Conservation (phyloP, 2,329 filamentous ascomycete species). For the Colletotrichum zoysiae region DNA sequence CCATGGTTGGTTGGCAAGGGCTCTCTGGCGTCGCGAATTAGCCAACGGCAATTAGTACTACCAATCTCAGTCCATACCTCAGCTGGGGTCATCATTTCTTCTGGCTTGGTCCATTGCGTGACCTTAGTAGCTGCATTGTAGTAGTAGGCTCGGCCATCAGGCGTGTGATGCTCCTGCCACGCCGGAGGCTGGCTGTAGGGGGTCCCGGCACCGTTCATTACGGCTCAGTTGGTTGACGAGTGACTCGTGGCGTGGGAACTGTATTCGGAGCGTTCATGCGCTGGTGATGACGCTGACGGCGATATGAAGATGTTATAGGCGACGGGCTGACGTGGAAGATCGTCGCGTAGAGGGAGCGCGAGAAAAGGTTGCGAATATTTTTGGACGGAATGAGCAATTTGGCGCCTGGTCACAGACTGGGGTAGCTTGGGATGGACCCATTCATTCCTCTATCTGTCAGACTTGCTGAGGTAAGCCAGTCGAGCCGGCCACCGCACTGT, state of each 20-base stretch:
- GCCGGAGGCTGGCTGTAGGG: constrained; percentile 62
- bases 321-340: background rate
- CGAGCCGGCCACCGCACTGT: constrained; percentile 6
- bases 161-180: constrained; percentile 86
- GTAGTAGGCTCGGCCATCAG: constrained; percentile 90
- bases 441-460: constrained; percentile 3
- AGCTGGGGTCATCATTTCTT: constrained; percentile 84
- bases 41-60: constrained; percentile 29
- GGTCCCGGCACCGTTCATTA: constrained; percentile 71
- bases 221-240: constrained; percentile 25
- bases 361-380: constrained; percentile 34
- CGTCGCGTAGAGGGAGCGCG: constrained; percentile 25
- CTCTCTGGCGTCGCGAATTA: constrained; percentile 68
- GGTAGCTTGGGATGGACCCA: constrained; percentile 22
- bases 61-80: constrained; percentile 70
- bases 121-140: constrained; percentile 88
- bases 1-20: constrained; percentile 87
- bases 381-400: constrained; percentile 30
- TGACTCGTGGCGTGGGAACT: background rate
- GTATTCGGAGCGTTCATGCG: background rate
- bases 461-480: constrained; percentile 28
- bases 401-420: constrained; percentile 33
- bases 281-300: background rate
- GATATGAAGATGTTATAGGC: background rate
- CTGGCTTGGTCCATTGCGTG: constrained; percentile 95